Base-by-base conservation (phyloP, 352 stramenopile species). In the Blastocystis sp. region DNA sequence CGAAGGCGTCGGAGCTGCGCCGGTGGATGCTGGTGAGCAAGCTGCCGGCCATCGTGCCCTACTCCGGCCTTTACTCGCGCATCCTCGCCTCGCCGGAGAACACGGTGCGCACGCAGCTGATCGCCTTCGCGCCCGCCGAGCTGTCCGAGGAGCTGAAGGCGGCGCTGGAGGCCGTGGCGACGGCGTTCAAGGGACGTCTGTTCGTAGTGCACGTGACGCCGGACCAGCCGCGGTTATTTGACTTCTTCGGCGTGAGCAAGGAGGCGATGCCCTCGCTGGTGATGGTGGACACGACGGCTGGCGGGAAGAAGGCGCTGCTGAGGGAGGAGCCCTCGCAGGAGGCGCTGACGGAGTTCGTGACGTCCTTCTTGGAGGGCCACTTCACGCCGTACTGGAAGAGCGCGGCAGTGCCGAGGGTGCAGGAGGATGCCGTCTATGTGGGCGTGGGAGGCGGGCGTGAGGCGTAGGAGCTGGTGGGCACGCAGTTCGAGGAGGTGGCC, bases 331-430 rank as follows among this genome's bases (percentile, higher is more conserved):
- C 28, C 21, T 48, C 53, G 59, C 19, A 48, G 69, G 69, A 79
- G 69, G 23, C 38, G 43, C 38, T 79, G 21, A n/a, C 43, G 43
- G 69, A 79, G 69, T 45, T 19, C 1, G 69, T 61, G 43, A 38
- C 43, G 38, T 38, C 64, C 0, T 45, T 53, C 10, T 21, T 10
- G 40, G 28, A n/a, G 2, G 71, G 71, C 19, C 19, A 62, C 14
- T 41, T 81, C 48, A 66, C 64, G 34, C 71, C 71, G 28, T 81
- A 62, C 60, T 81, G 66, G 21, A 81, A 81, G 45, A 62, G 40
- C 11, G 71, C 64, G n/a, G 48, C 71, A 2, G 43, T 81, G 17
- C 66, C 64, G 38, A 59, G 38, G 71, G 40, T 66, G 48, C 60
- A 43, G 48, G 71, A 81, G n/a, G 71, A 53, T 3, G 64, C 66